A percentile compares a stretch with the other conserved stretches of the same genome.
Conservation (phyloP, 345 rosid species). For the Carallia pectinifolia region DNA sequence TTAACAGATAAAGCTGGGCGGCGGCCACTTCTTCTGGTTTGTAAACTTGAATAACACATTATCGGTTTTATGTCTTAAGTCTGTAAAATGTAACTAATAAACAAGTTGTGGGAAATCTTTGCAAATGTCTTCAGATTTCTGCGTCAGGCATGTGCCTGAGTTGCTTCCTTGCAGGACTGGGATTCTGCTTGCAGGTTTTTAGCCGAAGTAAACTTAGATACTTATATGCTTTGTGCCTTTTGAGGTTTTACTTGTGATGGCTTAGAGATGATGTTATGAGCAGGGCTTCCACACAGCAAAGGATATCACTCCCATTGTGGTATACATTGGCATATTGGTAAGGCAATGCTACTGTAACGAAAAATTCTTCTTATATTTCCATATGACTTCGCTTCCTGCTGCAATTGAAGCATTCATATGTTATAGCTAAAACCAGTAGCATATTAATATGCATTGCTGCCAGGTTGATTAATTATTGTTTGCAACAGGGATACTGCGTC, state of each 20-base stretch:
- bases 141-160: slow-evolving; percentile 22
- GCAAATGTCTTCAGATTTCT: slow-evolving; percentile 20
- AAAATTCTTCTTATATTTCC: too few relatives aligned
- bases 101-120: background rate
- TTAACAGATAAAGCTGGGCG: slow-evolving; percentile 31
- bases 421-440: background rate
- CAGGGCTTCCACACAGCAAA: slow-evolving; percentile 25
- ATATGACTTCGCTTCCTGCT: background rate
- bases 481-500: slow-evolving; percentile 35
- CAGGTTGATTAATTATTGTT: background rate
- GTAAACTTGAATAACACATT: background rate
- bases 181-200: slow-evolving; percentile 37
- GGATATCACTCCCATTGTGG: slow-evolving; percentile 25
- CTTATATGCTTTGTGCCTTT: too few relatives aligned
- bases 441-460: background rate
- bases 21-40: slow-evolving; percentile 37
- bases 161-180: slow-evolving; percentile 23
- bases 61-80: background rate
- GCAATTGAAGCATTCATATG: background rate
- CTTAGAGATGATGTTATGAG: background rate
- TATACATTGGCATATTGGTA: slow-evolving; percentile 35
- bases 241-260: background rate
- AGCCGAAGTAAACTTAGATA: background rate
- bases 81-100: background rate
- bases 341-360: background rate